phyloP scores from a whole-genome alignment of 441 rosid species.

The Adansonia madagascariensis region DNA sequence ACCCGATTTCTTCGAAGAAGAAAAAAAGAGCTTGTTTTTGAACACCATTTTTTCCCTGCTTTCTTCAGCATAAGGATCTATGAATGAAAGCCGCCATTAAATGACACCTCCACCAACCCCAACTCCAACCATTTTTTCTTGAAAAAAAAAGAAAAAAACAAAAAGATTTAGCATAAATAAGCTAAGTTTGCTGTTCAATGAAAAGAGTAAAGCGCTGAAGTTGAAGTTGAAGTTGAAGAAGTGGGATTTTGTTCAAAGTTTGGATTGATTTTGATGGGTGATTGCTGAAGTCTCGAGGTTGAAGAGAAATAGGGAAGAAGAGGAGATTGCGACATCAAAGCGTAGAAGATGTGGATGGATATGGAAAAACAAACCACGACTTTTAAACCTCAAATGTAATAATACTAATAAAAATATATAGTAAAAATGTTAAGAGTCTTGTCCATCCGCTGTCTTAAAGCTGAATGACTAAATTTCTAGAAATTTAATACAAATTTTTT shows the following conservation, averaged over 20 bases:
- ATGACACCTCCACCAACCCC: not conserved
- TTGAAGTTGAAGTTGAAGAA: not conserved
- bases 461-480: too few relatives aligned
- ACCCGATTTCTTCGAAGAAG: constrained; percentile 86
- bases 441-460: too few relatives aligned
- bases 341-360: too few relatives aligned
- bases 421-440: too few relatives aligned
- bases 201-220: not conserved
- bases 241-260: not conserved
- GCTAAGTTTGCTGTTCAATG: not conserved
- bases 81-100: not conserved
- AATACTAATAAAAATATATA: too few relatives aligned
- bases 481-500: too few relatives aligned
- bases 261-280: not conserved
- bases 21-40: constrained; percentile 91
- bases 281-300: not conserved
- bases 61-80: constrained; percentile 11
- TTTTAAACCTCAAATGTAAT: too few relatives aligned
- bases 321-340: too few relatives aligned
- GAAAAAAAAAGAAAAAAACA: not conserved
- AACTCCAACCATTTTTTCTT: constrained; percentile 5
- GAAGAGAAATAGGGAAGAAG: not conserved
- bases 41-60: constrained; percentile 59
- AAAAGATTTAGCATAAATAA: not conserved
- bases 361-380: too few relatives aligned